Percentiles rank a stretch among this genome's conserved stretches.
These are phyloP conservation scores for Escallonia rubra DNA, from an alignment of 129 eudicot genomes.

Conservation along the genomic window DNA sequence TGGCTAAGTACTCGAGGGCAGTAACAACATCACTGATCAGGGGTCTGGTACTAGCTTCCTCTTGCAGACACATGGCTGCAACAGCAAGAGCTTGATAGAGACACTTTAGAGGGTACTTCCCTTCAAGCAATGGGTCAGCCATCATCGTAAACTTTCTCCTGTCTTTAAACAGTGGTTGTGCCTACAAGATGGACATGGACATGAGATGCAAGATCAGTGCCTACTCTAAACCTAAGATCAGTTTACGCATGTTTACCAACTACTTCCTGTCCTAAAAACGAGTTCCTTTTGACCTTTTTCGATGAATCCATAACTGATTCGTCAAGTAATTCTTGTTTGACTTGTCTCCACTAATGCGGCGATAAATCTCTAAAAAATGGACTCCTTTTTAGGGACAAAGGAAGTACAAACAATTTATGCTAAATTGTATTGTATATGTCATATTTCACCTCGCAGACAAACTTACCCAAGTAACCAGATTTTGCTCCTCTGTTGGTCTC, in stretches of 20 bases:
- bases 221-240: neutral
- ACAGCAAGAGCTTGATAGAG: slow-evolving; percentile 70
- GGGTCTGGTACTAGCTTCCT: slow-evolving; percentile 73
- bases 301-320: no score
- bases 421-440: no score
- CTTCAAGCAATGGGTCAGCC: slow-evolving; percentile 72
- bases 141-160: slow-evolving; percentile 34
- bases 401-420: no score
- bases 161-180: slow-evolving; percentile 60
- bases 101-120: slow-evolving; percentile 51
- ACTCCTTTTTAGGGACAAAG: no score
- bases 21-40: slow-evolving; percentile 70
- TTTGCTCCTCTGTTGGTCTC: slow-evolving; percentile 61
- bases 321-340: no score
- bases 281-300: no score
- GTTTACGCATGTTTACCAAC: neutral
- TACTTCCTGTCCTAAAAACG: no score
- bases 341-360: no score
- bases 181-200: slow-evolving; percentile 24
- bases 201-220: neutral
- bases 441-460: neutral
- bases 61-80: slow-evolving; percentile 81
- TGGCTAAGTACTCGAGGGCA: slow-evolving; percentile 66
- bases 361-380: no score
- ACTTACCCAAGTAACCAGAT: slow-evolving; percentile 63